These are phyloP conservation scores for Syzygium syzygioides DNA, from an alignment of 441 rosid genomes.

Conservation along the genomic window DNA sequence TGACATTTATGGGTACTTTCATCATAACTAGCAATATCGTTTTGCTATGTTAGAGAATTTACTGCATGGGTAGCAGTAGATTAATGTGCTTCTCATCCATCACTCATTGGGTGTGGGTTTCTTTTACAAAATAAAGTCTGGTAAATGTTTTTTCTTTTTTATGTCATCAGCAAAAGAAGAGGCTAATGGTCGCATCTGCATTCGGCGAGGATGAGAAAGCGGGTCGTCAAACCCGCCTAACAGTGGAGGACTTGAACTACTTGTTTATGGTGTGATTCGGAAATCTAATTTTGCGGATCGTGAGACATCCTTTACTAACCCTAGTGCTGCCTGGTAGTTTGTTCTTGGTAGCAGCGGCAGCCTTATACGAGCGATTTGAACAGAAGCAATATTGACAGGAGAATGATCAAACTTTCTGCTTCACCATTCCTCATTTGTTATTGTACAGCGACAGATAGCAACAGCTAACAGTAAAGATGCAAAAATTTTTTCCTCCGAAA, in stretches of 20 bases:
- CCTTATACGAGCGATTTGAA: background rate
- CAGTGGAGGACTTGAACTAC: slow-evolving; percentile 77
- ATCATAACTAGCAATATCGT: background rate
- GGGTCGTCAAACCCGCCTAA: slow-evolving; percentile 67
- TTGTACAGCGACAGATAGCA: background rate
- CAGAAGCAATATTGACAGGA: background rate
- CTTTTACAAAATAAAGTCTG: background rate
- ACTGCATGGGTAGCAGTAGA: background rate
- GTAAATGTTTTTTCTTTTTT: background rate
- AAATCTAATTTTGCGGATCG: slow-evolving; percentile 10
- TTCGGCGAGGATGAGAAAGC: slow-evolving; percentile 85
- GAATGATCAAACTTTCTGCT: background rate
- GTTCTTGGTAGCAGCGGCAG: background rate
- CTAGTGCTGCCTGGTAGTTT: background rate
- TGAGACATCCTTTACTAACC: background rate
- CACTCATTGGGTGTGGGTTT: background rate
- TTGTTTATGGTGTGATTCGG: slow-evolving; percentile 61
- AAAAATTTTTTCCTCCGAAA: background rate
- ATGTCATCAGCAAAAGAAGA: slow-evolving; percentile 73
- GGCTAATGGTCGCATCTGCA: slow-evolving; percentile 90
- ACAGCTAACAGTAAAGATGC: background rate
- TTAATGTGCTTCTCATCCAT: background rate
- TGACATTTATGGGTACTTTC: background rate
- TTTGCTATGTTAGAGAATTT: background rate
- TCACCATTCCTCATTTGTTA: background rate